These are phyloP conservation scores for Thielaviopsis cerberus DNA, from an alignment of 2,329 filamentous ascomycete species.

Conservation along the genomic window DNA sequence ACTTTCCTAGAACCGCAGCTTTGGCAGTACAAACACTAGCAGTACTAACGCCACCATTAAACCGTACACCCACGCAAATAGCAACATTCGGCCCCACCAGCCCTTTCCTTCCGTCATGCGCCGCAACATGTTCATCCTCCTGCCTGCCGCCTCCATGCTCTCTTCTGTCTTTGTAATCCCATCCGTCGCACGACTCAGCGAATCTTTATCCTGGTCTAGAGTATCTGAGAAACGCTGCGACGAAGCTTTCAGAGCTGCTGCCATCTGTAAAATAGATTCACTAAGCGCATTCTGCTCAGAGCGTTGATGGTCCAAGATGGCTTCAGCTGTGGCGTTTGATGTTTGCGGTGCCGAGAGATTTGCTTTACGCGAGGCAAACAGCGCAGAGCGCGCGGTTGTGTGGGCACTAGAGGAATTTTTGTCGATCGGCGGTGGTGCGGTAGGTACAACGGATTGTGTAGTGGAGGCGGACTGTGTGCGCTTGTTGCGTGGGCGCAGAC, in stretches of 20 bases:
- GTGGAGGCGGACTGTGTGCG: conserved; percentile 9
- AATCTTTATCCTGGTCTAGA: conserved; percentile 52
- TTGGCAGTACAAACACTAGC: conserved; percentile 72
- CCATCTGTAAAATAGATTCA: conserved; percentile 62
- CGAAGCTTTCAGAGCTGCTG: conserved; percentile 55
- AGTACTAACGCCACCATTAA: conserved; percentile 62
- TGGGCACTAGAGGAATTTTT: neutral
- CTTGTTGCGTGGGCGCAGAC: neutral
- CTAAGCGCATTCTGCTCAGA: conserved; percentile 71
- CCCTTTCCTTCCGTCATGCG: conserved; percentile 76
- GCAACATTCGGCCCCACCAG: conserved; percentile 65
- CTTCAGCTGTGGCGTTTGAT: conserved; percentile 42
- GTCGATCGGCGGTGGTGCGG: neutral
- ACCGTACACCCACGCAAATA: conserved; percentile 70
- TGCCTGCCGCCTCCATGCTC: conserved; percentile 58
- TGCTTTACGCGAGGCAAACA: conserved; percentile 11
- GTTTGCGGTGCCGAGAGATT: conserved; percentile 20
- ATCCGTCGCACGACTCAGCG: conserved; percentile 50
- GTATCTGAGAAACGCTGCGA: conserved; percentile 53
- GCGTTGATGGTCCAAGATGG: conserved; percentile 57
- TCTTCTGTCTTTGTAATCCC: conserved; percentile 60
- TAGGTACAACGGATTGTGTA: neutral
- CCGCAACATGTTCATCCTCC: conserved; percentile 57
- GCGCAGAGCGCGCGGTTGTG: neutral
- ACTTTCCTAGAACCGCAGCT: conserved; percentile 53